These are phyloP conservation scores for Pluteus cervinus DNA, from an alignment of 768 basidiomycete species.

Conservation along the genomic window DNA sequence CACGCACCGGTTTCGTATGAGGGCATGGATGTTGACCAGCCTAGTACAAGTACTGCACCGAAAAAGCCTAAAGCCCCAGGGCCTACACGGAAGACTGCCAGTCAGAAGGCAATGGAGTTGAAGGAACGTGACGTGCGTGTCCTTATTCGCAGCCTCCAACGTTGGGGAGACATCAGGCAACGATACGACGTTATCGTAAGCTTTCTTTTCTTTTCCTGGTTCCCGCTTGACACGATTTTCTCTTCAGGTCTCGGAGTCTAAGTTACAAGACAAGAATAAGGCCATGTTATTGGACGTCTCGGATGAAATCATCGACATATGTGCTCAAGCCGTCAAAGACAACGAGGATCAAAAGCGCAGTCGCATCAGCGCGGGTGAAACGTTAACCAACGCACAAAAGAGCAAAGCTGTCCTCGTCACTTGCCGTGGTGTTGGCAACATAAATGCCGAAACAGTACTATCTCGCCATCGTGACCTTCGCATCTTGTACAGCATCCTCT, in stretches of 20 bases:
- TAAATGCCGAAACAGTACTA: constrained; percentile 97
- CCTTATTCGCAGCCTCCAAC: constrained; percentile 88
- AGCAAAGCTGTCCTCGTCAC: constrained; percentile 95
- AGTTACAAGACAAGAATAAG: constrained; percentile 90
- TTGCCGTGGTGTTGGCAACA: constrained; percentile 83
- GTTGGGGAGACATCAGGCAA: constrained; percentile 95
- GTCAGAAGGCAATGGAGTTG: constrained; percentile 92
- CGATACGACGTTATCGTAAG: constrained; percentile 93
- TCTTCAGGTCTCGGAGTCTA: constrained; percentile 76
- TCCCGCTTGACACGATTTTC: constrained; percentile 3
- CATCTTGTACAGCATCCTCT: constrained; percentile 79
- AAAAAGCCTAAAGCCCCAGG: constrained; percentile 74
- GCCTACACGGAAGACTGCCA: constrained; percentile 81
- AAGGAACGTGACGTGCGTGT: constrained; percentile 97
- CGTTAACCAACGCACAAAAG: constrained; percentile 88
- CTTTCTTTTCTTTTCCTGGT: constrained; percentile 13
- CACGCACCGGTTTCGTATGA: constrained; percentile 87
- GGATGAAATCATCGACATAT: constrained; percentile 89
- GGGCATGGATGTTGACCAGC: constrained; percentile 87
- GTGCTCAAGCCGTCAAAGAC: constrained; percentile 76
- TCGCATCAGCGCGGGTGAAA: constrained; percentile 77
- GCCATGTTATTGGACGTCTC: constrained; percentile 86
- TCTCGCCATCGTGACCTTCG: constrained; percentile 85
- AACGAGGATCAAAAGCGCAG: constrained; percentile 77
- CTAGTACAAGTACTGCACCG: constrained; percentile 49